A percentile compares a stretch with the other conserved stretches of the same genome.
Conservation (phyloP, 2,329 filamentous ascomycete species). For the Sclerotinia glacialis region DNA sequence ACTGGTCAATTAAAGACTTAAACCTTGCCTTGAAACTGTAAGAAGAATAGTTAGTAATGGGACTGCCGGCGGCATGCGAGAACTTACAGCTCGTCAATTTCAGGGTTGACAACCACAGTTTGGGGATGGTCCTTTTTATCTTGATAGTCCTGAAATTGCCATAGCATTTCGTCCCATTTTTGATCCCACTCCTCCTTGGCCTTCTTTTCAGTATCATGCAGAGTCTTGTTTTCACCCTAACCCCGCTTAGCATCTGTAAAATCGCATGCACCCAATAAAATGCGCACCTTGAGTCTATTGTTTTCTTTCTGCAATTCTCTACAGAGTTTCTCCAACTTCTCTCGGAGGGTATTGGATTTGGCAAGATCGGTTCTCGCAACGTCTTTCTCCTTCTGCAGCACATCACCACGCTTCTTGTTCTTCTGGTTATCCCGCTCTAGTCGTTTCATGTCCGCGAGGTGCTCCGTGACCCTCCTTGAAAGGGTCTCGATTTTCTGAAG, state of each 20-base stretch:
- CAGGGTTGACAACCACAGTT: constrained; percentile 77
- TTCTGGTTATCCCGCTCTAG: constrained; percentile 91
- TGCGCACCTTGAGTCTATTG: constrained; percentile 86
- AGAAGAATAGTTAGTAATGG: constrained; percentile 43
- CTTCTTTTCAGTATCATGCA: constrained; percentile 80
- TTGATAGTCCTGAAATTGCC: constrained; percentile 84
- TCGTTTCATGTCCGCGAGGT: constrained; percentile 92
- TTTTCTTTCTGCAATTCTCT: constrained; percentile 94
- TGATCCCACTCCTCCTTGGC: constrained; percentile 82
- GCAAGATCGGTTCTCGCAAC: constrained; percentile 81
- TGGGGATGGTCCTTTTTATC: constrained; percentile 81
- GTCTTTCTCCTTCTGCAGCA: constrained; percentile 95
- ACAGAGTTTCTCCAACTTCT: constrained; percentile 95
- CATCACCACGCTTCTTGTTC: constrained; percentile 92
- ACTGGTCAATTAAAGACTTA: constrained; percentile 95
- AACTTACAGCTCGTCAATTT: constrained; percentile 78
- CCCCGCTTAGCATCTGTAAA: constrained; percentile 26
- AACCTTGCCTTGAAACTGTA: constrained; percentile 78
- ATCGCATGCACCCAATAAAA: constrained; percentile 11
- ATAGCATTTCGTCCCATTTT: constrained; percentile 74
- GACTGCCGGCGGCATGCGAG: constrained; percentile 15
- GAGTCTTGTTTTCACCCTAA: constrained; percentile 87
- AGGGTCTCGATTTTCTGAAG: constrained; percentile 88
- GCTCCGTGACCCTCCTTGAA: constrained; percentile 85
- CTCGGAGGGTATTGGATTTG: constrained; percentile 87